phyloP scores from a whole-genome alignment of 2,329 filamentous ascomycete species.

The Hirsutella thompsonii region DNA sequence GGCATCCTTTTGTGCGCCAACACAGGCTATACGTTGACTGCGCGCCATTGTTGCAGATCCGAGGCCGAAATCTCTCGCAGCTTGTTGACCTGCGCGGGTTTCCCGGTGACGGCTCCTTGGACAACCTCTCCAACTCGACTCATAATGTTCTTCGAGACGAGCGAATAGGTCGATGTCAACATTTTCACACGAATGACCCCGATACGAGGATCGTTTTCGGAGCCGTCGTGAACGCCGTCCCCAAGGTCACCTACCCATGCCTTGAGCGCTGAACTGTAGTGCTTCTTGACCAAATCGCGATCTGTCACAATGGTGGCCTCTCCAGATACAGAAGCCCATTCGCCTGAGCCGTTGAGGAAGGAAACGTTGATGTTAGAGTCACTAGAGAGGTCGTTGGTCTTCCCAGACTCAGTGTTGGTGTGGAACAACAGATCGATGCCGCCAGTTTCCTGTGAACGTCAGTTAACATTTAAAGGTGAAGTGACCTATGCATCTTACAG shows the following conservation, averaged over 20 bases:
- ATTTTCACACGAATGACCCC: conserved; percentile 68
- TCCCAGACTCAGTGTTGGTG: conserved; percentile 81
- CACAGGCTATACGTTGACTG: conserved; percentile 2
- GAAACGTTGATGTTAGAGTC: conserved; percentile 70
- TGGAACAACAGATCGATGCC: conserved; percentile 80
- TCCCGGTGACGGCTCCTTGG: conserved; percentile 61
- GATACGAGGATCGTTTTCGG: conserved; percentile 69
- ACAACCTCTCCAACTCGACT: conserved; percentile 57
- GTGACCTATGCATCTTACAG: conserved; percentile 34
- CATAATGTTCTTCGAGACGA: conserved; percentile 49
- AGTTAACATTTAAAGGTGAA: background rate
- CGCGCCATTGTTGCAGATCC: conserved; percentile 50
- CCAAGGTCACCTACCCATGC: conserved; percentile 80
- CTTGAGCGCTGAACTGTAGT: conserved; percentile 63
- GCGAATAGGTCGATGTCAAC: conserved; percentile 58
- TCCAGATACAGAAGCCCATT: conserved; percentile 83
- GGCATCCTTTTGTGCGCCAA: too few relatives aligned
- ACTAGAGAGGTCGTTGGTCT: conserved; percentile 65
- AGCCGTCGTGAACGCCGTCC: conserved; percentile 73
- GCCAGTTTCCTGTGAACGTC: conserved; percentile 55
- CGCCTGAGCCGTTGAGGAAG: conserved; percentile 62
- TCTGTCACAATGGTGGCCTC: conserved; percentile 57
- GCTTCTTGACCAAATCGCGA: conserved; percentile 53
- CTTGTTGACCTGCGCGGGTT: conserved; percentile 60
- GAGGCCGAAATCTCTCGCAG: conserved; percentile 57